Evolutionary conservation across 768 basidiomycete genomes (phyloP).

Genomic region (Naganishia vishniacii): DNA sequence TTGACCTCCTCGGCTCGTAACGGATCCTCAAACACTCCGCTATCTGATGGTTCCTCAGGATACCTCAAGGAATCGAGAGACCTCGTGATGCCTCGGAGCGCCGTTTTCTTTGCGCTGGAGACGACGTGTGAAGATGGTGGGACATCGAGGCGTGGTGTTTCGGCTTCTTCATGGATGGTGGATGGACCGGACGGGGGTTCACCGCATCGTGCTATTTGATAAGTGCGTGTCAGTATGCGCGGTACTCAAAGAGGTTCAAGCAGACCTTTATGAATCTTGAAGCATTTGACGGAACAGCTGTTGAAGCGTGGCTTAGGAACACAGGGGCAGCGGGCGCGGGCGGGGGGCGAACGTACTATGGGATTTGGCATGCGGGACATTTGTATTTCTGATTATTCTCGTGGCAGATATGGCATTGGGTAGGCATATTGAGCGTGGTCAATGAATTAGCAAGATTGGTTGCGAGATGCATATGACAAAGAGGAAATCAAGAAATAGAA

Average conservation of each 20-base stretch:
- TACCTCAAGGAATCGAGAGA: constrained; percentile 1
- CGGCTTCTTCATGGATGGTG: no score
- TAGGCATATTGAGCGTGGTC: neutral
- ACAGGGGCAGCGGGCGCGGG: no score
- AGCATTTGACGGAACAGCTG: constrained; percentile 16
- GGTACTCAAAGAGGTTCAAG: neutral
- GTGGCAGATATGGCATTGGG: constrained; percentile 3
- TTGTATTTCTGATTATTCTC: constrained; percentile 11
- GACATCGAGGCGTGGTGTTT: constrained; percentile 4
- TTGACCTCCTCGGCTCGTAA: constrained; percentile 7
- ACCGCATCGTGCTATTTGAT: constrained; percentile 1
- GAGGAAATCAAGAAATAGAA: no score
- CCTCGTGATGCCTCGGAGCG: constrained; percentile 1
- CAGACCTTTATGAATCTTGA: constrained; percentile 10
- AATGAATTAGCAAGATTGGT: no score
- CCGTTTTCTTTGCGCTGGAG: neutral
- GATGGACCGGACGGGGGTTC: constrained; percentile 12
- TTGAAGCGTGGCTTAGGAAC: neutral
- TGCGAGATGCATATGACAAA: no score
- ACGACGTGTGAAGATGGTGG: neutral
- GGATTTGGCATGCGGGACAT: constrained; percentile 10
- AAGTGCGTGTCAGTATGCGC: neutral
- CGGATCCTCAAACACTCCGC: constrained; percentile 13
- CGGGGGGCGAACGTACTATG: neutral
- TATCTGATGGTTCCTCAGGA: constrained; percentile 1